Conservation (phyloP, 805 yeast species). For the Candida parachauliodes region DNA sequence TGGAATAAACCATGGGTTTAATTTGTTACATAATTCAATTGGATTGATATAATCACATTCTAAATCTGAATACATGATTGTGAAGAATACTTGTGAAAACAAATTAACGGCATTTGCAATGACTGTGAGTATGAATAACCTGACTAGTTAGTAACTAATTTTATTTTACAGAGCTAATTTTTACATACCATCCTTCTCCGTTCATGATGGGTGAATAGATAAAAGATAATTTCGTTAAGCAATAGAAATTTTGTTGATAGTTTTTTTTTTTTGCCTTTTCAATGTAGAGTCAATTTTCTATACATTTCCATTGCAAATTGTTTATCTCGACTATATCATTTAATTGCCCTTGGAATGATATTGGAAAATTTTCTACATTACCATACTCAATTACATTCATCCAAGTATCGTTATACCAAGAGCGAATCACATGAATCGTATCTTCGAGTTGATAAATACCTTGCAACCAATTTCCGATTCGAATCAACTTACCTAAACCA, state of each 20-base stretch:
- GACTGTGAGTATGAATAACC: slow-evolving; percentile 74
- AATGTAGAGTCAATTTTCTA: slow-evolving; percentile 12
- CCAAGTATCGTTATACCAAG: slow-evolving; percentile 20
- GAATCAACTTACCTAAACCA: slow-evolving; percentile 40
- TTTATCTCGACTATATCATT: slow-evolving; percentile 7
- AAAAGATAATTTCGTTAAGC: background rate
- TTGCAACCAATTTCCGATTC: slow-evolving; percentile 51
- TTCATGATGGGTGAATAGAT: slow-evolving; percentile 6
- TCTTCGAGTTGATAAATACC: slow-evolving; percentile 37
- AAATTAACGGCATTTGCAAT: slow-evolving; percentile 81
- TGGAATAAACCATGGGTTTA: slow-evolving; percentile 85
- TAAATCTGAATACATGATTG: slow-evolving; percentile 91
- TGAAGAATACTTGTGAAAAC: slow-evolving; percentile 90
- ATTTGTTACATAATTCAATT: slow-evolving; percentile 88
- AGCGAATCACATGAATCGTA: slow-evolving; percentile 23
- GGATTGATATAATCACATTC: slow-evolving; percentile 97
- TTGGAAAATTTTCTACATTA: slow-evolving; percentile 20
- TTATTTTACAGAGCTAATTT: background rate
- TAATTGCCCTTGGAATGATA: slow-evolving; percentile 14
- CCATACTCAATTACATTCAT: slow-evolving; percentile 25
- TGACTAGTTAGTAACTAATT: slow-evolving; percentile 13
- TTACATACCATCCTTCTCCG: slow-evolving; percentile 10
- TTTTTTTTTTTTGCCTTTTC: background rate
- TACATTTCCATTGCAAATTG: slow-evolving; percentile 17
- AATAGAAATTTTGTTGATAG: background rate